Evolutionary conservation across 768 basidiomycete genomes (phyloP).

Genomic region (Trametes cinnabarina): DNA sequence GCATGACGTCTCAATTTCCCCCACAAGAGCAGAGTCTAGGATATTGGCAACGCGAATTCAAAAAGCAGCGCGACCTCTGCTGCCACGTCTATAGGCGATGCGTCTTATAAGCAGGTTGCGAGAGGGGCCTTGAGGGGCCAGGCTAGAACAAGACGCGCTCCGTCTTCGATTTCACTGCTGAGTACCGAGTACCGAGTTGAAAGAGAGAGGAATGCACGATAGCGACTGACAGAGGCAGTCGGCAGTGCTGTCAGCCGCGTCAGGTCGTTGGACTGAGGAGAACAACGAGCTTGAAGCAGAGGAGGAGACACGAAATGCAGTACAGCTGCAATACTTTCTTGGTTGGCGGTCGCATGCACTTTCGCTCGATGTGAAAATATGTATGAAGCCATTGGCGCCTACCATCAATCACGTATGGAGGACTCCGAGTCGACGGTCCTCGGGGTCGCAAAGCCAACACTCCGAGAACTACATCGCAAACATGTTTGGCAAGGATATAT

Average conservation of each 20-base stretch:
- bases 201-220: background rate
- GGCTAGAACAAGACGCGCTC: background rate
- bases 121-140: background rate
- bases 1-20: conserved; percentile 20
- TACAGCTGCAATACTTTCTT: too few species aligned
- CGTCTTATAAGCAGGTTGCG: background rate
- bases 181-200: conserved; percentile 1
- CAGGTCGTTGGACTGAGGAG: too few species aligned
- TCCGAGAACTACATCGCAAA: too few species aligned
- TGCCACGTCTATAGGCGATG: background rate
- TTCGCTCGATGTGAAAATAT: too few species aligned
- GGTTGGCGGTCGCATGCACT: background rate
- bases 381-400: background rate
- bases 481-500: too few species aligned
- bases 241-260: background rate
- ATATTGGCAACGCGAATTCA: too few species aligned
- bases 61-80: too few species aligned
- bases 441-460: too few species aligned
- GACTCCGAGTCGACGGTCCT: too few species aligned
- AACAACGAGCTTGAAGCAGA: too few species aligned
- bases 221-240: too few species aligned
- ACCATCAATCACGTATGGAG: background rate
- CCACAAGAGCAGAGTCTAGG: too few species aligned
- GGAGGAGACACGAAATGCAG: background rate
- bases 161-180: conserved; percentile 1